Conservation (phyloP, 306 rosid species). For the Cicer judaicum region DNA sequence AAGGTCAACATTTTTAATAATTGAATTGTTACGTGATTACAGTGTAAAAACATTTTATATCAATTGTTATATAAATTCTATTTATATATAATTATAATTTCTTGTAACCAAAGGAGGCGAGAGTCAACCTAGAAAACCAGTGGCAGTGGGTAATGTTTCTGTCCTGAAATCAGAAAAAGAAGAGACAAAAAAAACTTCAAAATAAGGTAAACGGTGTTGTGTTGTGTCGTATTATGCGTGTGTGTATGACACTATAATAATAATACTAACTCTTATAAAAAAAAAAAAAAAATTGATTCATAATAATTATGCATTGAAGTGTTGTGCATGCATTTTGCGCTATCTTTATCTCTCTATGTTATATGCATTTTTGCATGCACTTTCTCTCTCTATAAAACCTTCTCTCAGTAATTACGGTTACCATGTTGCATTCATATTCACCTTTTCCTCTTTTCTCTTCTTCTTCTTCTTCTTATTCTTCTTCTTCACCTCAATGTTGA, state of each 20-base stretch:
- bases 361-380: constrained; percentile 17
- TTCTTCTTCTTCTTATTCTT: neutral
- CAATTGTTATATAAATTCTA: neutral
- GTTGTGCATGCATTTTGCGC: constrained; percentile 13
- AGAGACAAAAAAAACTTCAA: neutral
- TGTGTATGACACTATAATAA: neutral
- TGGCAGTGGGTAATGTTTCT: neutral
- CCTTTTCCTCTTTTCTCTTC: neutral
- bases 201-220: constrained; percentile 6
- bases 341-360: constrained; percentile 5
- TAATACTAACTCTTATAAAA: neutral
- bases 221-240: neutral
- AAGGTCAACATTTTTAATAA: no score
- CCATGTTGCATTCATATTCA: constrained; percentile 20
- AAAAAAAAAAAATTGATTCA: no score
- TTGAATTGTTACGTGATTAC: no score
- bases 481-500: neutral
- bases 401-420: constrained; percentile 1
- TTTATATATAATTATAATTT: no score
- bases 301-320: neutral
- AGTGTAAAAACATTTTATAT: neutral
- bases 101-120: neutral
- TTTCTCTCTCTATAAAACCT: constrained; percentile 35
- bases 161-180: neutral
- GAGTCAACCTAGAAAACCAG: constrained; percentile 30